Base-by-base conservation (phyloP, 179 eudicot genomes). In the Beta corolliflora region DNA sequence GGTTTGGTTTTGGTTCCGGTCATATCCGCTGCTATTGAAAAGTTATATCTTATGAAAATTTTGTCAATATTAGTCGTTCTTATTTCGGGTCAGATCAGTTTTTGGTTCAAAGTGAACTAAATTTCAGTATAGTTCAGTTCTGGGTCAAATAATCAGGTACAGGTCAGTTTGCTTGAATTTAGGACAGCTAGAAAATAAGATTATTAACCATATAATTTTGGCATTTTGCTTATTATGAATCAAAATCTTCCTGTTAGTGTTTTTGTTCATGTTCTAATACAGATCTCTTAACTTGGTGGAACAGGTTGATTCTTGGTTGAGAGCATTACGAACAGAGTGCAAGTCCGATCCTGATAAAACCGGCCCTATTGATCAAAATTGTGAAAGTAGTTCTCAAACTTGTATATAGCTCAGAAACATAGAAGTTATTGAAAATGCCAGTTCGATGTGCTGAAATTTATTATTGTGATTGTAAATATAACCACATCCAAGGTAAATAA, bases 241-340 rank as follows among this genome's bases (percentile, higher is more conserved):
- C 16, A 68, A 71, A 19, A 21, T 29, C 48, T 71, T 76, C 3
- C 14, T 46, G 23, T 41, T 48, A 52, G 25, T 67, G 15, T 23
- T 65, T 50, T 69, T 80, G 46, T 41, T 60, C 46, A 23, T 67
- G 4, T 71, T 23, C 77, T 78, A 73, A 45, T 70, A 13, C 13
- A 16, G 41, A 8, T 14, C 60, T 19, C 63, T 73, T 13, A 10
- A 53, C n/a, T 67, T 80, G 4, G 19, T 54, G 76, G 29, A 15
- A 46, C 91, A 95, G 98, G 90, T 87, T 63, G 93, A 88, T 72
- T 85, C 92, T 58, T 95, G 98, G 98, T 72, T 95, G 91, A 88
- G 74, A 70, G 89, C 92, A 7, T 83, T 94, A 78, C 86, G 83
- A 68, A 80, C 59, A 48, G 91, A 89, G 23, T 89, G 90, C 90